These are phyloP conservation scores for Pichia sp. DNA, from an alignment of 1,139 yeast species.

Conservation along the genomic window DNA sequence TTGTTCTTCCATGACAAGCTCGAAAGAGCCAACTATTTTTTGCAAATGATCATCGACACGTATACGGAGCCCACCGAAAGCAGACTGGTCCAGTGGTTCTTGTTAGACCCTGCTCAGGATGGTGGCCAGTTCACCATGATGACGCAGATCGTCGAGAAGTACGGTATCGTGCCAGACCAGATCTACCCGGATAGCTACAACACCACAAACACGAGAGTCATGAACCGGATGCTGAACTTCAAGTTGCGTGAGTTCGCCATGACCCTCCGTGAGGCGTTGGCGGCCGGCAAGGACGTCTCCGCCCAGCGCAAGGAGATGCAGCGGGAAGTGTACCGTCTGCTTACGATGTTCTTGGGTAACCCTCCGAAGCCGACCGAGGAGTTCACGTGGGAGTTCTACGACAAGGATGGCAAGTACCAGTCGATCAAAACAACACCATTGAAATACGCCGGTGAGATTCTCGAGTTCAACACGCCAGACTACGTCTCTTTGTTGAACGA, in stretches of 20 bases:
- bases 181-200: constrained; percentile 69
- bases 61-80: constrained; percentile 60
- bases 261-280: constrained; percentile 47
- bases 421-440: constrained; percentile 55
- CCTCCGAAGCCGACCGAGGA: constrained; percentile 71
- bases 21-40: constrained; percentile 70
- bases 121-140: constrained; percentile 90
- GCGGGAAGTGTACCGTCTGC: constrained; percentile 56
- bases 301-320: constrained; percentile 46
- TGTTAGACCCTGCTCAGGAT: constrained; percentile 63
- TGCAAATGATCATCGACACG: constrained; percentile 71
- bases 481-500: constrained; percentile 71
- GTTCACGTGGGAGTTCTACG: constrained; percentile 69
- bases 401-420: constrained; percentile 63
- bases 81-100: constrained; percentile 58
- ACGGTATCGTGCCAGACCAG: constrained; percentile 72
- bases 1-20: constrained; percentile 70
- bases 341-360: constrained; percentile 64
- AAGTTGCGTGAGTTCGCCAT: constrained; percentile 74
- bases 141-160: constrained; percentile 65
- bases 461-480: constrained; percentile 47
- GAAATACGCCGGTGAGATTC: constrained; percentile 54
- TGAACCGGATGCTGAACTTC: constrained; percentile 60
- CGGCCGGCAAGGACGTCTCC: constrained; percentile 34
- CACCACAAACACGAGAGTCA: constrained; percentile 50